A percentile compares a stretch with the other conserved stretches of the same genome.
Evolutionary conservation across 345 rosid species (phyloP).

Genomic region (Populus euphratica): DNA sequence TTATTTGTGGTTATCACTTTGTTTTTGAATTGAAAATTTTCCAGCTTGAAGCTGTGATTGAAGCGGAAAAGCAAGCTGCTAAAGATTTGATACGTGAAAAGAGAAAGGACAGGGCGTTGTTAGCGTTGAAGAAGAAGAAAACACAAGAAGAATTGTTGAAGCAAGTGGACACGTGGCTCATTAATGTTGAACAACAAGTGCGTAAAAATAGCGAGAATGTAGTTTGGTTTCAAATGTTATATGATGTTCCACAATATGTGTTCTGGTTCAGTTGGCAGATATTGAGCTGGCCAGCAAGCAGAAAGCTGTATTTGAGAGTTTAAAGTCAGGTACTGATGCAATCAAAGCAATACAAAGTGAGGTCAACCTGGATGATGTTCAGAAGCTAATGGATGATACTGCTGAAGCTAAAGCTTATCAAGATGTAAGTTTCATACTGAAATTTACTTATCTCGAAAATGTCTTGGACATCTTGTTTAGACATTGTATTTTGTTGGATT

Average conservation of each 20-base stretch:
- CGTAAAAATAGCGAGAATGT: constrained; percentile 2
- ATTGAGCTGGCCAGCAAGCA: constrained; percentile 93
- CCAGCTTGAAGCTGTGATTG: constrained; percentile 78
- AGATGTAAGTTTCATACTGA: constrained; percentile 57
- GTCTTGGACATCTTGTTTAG: not conserved
- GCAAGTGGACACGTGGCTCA: constrained; percentile 89
- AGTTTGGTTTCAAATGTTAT: not conserved
- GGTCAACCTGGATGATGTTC: constrained; percentile 84
- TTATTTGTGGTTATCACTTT: not conserved
- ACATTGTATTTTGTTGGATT: not conserved
- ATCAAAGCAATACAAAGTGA: constrained; percentile 89
- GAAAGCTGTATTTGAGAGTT: constrained; percentile 87
- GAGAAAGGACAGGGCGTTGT: constrained; percentile 82
- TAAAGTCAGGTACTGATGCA: constrained; percentile 73
- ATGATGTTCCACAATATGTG: not conserved
- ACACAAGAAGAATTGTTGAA: constrained; percentile 85
- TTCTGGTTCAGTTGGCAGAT: constrained; percentile 69
- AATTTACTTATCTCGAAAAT: not conserved
- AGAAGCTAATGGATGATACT: constrained; percentile 90
- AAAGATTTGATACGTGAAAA: constrained; percentile 76
- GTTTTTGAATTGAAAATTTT: not conserved
- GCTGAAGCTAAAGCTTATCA: constrained; percentile 93
- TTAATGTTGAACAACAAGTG: constrained; percentile 97
- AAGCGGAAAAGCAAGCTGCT: constrained; percentile 91
- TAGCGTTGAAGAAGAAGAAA: constrained; percentile 91